Evolutionary conservation across 306 rosid species (phyloP).

Genomic region (Cicer pinnatifidum): DNA sequence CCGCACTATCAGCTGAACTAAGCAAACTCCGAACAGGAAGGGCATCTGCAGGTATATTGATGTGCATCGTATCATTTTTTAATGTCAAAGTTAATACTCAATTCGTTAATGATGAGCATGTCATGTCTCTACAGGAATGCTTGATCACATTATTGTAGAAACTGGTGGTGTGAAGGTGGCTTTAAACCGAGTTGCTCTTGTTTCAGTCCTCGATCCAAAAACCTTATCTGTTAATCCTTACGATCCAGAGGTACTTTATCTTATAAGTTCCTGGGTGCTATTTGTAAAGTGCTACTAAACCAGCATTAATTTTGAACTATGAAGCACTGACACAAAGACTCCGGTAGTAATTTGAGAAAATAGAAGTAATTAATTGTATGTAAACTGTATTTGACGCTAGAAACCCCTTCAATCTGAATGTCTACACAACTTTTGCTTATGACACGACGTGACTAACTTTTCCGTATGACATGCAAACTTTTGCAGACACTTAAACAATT

Average conservation of each 20-base stretch:
- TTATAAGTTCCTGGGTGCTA: slow-evolving; percentile 6
- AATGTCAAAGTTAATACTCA: slow-evolving; percentile 24
- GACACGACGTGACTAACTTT: not conserved
- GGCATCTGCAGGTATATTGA: slow-evolving; percentile 80
- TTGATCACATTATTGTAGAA: slow-evolving; percentile 93
- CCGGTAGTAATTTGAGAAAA: too few relatives aligned
- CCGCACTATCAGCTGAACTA: slow-evolving; percentile 73
- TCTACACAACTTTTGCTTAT: too few relatives aligned
- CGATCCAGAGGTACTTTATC: slow-evolving; percentile 68
- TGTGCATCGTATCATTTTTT: not conserved
- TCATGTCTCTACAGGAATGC: slow-evolving; percentile 73
- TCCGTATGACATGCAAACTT: slow-evolving; percentile 29
- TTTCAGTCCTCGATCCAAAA: slow-evolving; percentile 81
- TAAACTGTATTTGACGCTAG: too few relatives aligned
- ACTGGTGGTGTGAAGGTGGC: slow-evolving; percentile 80
- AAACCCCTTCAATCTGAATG: too few relatives aligned
- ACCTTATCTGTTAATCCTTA: slow-evolving; percentile 87
- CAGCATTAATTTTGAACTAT: slow-evolving; percentile 28
- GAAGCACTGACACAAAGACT: too few relatives aligned
- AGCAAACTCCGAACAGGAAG: slow-evolving; percentile 87
- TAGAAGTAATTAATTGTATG: too few relatives aligned
- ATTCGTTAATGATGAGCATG: slow-evolving; percentile 1
- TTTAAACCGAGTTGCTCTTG: slow-evolving; percentile 78
- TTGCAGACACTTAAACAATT: slow-evolving; percentile 71
- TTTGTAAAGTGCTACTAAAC: slow-evolving; percentile 18